Percentiles rank a stretch among this genome's conserved stretches.
Evolutionary conservation across 495 filamentous ascomycete species (phyloP).

Genomic region (Aspergillus baeticus): DNA sequence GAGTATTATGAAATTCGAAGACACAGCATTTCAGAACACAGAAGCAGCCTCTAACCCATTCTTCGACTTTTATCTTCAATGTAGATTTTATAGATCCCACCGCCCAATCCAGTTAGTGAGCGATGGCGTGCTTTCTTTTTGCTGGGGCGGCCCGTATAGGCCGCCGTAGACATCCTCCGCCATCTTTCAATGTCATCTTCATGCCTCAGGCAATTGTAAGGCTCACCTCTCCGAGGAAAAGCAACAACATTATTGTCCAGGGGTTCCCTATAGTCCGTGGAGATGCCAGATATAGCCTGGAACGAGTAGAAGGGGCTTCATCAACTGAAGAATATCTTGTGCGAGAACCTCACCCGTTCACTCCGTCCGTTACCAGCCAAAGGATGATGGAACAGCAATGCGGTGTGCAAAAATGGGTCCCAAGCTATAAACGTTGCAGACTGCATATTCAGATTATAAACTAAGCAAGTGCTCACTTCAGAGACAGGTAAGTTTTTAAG

Average conservation of each 20-base stretch:
- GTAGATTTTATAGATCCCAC: slow-evolving; percentile 17
- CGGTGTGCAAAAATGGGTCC: too few species aligned
- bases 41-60: background rate
- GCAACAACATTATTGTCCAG: background rate
- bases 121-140: slow-evolving; percentile 22
- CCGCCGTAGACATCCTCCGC: too few species aligned
- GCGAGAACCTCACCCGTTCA: background rate
- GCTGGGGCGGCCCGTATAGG: too few species aligned
- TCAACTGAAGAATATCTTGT: background rate
- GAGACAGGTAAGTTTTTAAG: too few species aligned
- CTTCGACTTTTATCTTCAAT: slow-evolving; percentile 5
- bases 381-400: too few species aligned
- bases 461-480: too few species aligned
- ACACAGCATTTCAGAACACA: background rate
- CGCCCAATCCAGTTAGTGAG: slow-evolving; percentile 24
- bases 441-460: too few species aligned
- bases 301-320: background rate
- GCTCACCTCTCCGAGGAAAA: background rate
- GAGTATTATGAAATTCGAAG: slow-evolving; percentile 12
- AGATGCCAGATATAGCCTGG: background rate
- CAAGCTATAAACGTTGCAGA: too few species aligned
- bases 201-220: too few species aligned
- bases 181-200: too few species aligned
- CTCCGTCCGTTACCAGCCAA: too few species aligned
- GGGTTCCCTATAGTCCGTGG: background rate